Conservation (phyloP, 129 eudicot genomes). For the Pulicaria dysenterica region DNA sequence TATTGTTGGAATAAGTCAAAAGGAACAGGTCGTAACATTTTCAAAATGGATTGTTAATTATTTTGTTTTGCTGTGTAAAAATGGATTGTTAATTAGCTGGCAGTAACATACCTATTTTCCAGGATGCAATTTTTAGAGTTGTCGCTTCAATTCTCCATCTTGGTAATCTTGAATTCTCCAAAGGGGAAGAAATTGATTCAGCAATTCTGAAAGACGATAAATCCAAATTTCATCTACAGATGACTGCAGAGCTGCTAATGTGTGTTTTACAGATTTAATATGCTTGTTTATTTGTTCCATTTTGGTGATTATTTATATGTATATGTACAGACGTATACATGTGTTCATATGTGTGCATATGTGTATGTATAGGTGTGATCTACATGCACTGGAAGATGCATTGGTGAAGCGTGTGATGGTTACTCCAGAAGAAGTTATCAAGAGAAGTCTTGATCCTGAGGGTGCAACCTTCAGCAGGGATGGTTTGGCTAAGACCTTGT, state of each 20-base stretch:
- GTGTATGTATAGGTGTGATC: constrained; percentile 72
- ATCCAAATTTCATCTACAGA: constrained; percentile 91
- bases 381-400: constrained; percentile 75
- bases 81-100: constrained; percentile 25
- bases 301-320: neutral
- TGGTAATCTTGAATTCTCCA: constrained; percentile 85
- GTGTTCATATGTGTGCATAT: constrained; percentile 7
- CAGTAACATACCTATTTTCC: constrained; percentile 29
- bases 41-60: constrained; percentile 18
- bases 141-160: constrained; percentile 98
- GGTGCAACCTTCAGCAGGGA: constrained; percentile 85
- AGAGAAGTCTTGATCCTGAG: constrained; percentile 91
- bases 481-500: constrained; percentile 91
- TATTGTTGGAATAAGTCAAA: constrained; percentile 86
- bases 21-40: constrained; percentile 65
- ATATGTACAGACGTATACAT: constrained; percentile 9
- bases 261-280: constrained; percentile 37
- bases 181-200: constrained; percentile 86
- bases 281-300: neutral
- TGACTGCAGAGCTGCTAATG: constrained; percentile 86
- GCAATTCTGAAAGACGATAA: constrained; percentile 78
- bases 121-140: constrained; percentile 96
- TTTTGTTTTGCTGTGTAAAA: neutral
- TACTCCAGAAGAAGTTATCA: constrained; percentile 98
- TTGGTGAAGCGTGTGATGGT: constrained; percentile 90